Base-by-base conservation (phyloP, 2,329 filamentous ascomycete species). In the Sphaceloma murrayae region DNA sequence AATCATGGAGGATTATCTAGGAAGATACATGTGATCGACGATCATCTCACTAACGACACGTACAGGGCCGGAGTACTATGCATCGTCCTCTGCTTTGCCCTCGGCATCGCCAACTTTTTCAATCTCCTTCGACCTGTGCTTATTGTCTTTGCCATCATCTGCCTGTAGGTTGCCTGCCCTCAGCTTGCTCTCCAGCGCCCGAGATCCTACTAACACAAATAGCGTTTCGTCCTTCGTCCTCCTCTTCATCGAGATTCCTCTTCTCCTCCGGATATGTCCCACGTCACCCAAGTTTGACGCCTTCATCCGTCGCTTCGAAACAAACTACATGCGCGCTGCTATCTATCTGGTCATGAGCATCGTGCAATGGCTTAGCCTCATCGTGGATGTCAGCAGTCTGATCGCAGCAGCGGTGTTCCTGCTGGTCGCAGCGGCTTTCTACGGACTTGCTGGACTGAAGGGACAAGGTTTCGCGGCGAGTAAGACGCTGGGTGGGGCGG, bases 231-330 rank as follows among this genome's bases (percentile, higher is more conserved):
- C 66, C 46, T 69, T 71, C 60, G 57, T 70, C 54, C 67, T 70
- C 55, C 61, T 70, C 56, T 71, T 72, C 58, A 67, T 70, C 53
- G 68, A 98, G 65, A 81, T 98, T 13, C 91, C 91, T 19, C 80
- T 96, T 48, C 83, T 98, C 47, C 80, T 98, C 50, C 85, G 91
- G 66, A 95, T 98, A 69, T 98, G 91, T 70, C 91, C 91, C 47
- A 98, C 91, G 4, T 96, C 89, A 10, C 66, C 80, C 52, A 79
- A 76, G 52, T 98, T 98, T 68, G 91, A 98, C 64, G 70, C 68
- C 53, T 81, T 87, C 62, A 89, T 98, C 64, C 87, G 89, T 65
- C 81, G 77, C 58, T 85, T 98, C 70, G 86, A 86, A 51, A 94
- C 88, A 48, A 96, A 95, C 72, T 96, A 88, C 70, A 93, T 91